Evolutionary conservation across 805 yeast species (phyloP).

Genomic region (Kodamaea kakaduensis): DNA sequence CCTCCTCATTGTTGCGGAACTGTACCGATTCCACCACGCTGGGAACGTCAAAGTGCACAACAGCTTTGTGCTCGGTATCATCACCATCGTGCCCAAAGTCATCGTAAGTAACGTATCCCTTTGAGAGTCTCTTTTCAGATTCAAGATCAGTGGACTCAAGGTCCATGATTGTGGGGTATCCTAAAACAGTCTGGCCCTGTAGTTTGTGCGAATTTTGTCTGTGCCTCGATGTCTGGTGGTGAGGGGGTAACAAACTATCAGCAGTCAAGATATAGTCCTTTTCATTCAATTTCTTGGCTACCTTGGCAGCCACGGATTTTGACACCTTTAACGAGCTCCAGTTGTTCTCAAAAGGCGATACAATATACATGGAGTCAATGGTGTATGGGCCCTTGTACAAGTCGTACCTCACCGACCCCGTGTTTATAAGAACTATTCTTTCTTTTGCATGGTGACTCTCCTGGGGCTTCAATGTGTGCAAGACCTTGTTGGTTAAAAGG

Average conservation of each 20-base stretch:
- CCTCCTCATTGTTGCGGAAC: conserved; percentile 19
- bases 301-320: conserved; percentile 47
- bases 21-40: conserved; percentile 66
- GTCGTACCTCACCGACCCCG: conserved; percentile 88
- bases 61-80: conserved; percentile 65
- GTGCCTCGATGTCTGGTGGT: conserved; percentile 11
- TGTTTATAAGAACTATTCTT: conserved; percentile 62
- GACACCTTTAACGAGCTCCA: conserved; percentile 73
- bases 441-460: conserved; percentile 19
- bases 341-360: conserved; percentile 77
- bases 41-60: conserved; percentile 61
- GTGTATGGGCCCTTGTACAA: conserved; percentile 82
- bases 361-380: conserved; percentile 70
- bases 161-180: not conserved
- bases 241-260: conserved; percentile 14
- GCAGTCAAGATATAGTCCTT: conserved; percentile 40
- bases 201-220: not conserved
- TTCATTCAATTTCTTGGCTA: conserved; percentile 56
- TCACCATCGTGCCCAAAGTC: conserved; percentile 88
- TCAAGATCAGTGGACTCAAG: not conserved
- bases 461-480: conserved; percentile 42
- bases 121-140: conserved; percentile 26
- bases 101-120: conserved; percentile 80
- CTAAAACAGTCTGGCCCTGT: not conserved
- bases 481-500: conserved; percentile 53